phyloP scores from a whole-genome alignment of 2,329 filamentous ascomycete species.

The Tolypocladium album region DNA sequence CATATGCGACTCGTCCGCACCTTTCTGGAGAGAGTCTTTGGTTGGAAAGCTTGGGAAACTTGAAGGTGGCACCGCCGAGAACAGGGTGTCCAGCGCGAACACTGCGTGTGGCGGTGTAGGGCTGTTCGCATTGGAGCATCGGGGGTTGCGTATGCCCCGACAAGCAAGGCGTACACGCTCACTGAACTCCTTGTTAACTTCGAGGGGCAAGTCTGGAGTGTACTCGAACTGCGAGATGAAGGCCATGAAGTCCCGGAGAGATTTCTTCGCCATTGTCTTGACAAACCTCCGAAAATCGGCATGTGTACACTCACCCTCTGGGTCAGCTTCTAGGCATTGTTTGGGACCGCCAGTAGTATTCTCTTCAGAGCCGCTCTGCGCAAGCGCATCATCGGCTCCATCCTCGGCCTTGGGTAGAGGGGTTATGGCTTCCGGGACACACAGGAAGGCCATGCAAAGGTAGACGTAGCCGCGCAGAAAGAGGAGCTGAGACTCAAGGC shows the following conservation, averaged over 20 bases:
- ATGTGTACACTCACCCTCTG: constrained; percentile 8
- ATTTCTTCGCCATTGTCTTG: constrained; percentile 64
- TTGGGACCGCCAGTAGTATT: neutral
- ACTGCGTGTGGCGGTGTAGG: constrained; percentile 23
- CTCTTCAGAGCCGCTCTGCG: neutral
- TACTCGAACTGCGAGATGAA: constrained; percentile 71
- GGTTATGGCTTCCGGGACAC: constrained; percentile 46
- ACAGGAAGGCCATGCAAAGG: constrained; percentile 57
- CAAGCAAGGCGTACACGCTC: constrained; percentile 47
- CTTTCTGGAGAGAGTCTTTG: constrained; percentile 20
- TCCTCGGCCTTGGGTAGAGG: neutral
- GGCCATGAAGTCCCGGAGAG: constrained; percentile 61
- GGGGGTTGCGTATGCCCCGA: constrained; percentile 31
- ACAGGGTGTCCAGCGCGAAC: constrained; percentile 50
- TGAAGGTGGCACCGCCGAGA: constrained; percentile 54
- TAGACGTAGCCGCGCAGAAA: constrained; percentile 69
- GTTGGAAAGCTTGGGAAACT: constrained; percentile 58
- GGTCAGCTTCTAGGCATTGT: constrained; percentile 1
- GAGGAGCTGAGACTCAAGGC: constrained; percentile 61
- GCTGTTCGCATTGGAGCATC: constrained; percentile 19
- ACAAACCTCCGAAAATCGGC: constrained; percentile 47
- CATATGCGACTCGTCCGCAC: constrained; percentile 6
- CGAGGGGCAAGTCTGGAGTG: constrained; percentile 56
- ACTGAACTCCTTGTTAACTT: constrained; percentile 45
- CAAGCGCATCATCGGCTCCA: neutral